These are phyloP conservation scores for Suillus variegatus DNA, from an alignment of 768 basidiomycete genomes.

Conservation along the genomic window DNA sequence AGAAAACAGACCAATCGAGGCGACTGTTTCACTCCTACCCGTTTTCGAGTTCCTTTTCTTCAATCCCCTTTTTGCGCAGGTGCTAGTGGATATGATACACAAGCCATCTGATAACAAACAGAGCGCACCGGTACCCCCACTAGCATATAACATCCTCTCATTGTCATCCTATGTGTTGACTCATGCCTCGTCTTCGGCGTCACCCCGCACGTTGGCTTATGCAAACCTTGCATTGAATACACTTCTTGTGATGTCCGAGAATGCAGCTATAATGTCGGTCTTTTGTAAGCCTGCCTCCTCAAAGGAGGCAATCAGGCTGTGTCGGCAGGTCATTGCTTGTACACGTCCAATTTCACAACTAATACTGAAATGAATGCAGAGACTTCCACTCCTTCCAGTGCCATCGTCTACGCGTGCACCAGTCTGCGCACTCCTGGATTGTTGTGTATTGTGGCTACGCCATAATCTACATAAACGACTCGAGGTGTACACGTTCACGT, in stretches of 20 bases:
- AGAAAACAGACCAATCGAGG: constrained; percentile 60
- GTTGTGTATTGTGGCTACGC: constrained; percentile 67
- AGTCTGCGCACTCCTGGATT: constrained; percentile 64
- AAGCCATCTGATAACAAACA: constrained; percentile 6
- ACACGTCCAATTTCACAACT: not conserved
- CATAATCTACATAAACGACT: constrained; percentile 68
- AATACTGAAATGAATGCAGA: constrained; percentile 33
- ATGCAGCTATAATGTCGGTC: constrained; percentile 44
- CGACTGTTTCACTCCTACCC: constrained; percentile 57
- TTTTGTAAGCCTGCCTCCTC: constrained; percentile 40
- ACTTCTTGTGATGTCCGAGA: constrained; percentile 53
- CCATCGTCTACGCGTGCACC: constrained; percentile 42
- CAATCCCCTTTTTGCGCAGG: constrained; percentile 50
- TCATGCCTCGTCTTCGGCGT: constrained; percentile 63
- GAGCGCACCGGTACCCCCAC: constrained; percentile 31
- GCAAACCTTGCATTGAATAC: constrained; percentile 58
- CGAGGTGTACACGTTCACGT: constrained; percentile 60
- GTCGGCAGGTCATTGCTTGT: constrained; percentile 54
- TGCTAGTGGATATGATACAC: constrained; percentile 43
- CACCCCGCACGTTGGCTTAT: constrained; percentile 61
- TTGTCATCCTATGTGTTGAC: constrained; percentile 67
- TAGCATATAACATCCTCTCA: constrained; percentile 51
- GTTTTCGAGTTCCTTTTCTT: constrained; percentile 60
- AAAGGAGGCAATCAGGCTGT: constrained; percentile 49
- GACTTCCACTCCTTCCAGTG: constrained; percentile 51